Evolutionary conservation across 2,329 filamentous ascomycete species (phyloP), one percentile per base, ranked within the genome.

Genomic region (Neofusicoccum sp.): DNA sequence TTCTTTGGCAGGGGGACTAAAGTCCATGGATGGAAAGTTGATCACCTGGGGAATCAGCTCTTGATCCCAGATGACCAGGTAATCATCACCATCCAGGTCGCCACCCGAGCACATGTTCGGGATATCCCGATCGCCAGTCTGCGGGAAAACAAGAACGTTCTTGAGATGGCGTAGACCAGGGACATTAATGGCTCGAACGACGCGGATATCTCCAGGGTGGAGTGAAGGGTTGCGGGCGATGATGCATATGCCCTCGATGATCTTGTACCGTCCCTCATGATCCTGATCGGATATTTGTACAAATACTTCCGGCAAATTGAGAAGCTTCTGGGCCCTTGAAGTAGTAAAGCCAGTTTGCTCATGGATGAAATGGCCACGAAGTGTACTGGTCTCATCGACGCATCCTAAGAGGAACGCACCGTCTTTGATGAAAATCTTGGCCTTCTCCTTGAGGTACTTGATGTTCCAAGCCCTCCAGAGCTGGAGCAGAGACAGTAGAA

Each of bases 21-120:
- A 95, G 66, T 90, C 83, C 92, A 98, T 97, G 0, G 95, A 89
- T 0, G 84, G 78, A 37, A 85, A 81, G 67, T 95, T 91, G 86
- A 90, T 91, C 56, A 85, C 78, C 1, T 76, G 67, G 6, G 74
- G 73, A 31, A 96, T 80, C 6, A 99, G 79, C 12, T 85, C 84
- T 28, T 82, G 74, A 68, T 99, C 93, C 94, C 95, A 99, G 49
- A 97, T 89, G 4, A 98, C 87, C 62, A 98, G 89, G 73, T 93
- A 99, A 72, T 99, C 95, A 70, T 99, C 95, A 0, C 95, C 95
- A 71, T 99, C 95, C 0, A 99, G 83, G 71, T 99, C 95, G 0
- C 95, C 95, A 1, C 95, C 95, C 3, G 95, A 97, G 67, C 95
- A 93, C 94, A 98, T 98, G 70, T 90, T 93, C 0, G 93, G 87